Evolutionary conservation across 345 rosid genomes (phyloP).

Genomic region (Mercurialis annua): DNA sequence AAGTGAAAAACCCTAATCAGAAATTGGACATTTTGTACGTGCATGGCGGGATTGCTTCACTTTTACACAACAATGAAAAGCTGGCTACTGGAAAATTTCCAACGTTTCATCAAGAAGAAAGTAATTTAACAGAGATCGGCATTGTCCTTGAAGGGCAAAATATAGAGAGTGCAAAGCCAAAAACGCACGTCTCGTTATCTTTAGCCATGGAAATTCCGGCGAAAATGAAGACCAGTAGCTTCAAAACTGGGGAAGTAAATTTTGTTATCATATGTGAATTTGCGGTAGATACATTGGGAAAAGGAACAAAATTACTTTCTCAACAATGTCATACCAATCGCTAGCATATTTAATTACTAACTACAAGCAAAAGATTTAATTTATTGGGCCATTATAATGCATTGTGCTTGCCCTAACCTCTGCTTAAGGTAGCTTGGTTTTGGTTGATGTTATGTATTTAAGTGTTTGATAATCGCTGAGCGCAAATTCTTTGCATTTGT

Average conservation of each 20-base stretch:
- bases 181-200: constrained; percentile 11
- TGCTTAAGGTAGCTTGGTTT: too few species aligned
- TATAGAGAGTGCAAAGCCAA: neutral
- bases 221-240: constrained; percentile 18
- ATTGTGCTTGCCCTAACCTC: too few species aligned
- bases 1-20: constrained; percentile 21
- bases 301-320: constrained; percentile 18
- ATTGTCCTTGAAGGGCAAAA: constrained; percentile 11
- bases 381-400: too few species aligned
- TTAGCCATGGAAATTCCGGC: constrained; percentile 19
- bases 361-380: neutral
- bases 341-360: neutral
- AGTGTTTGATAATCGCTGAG: neutral
- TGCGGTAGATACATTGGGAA: constrained; percentile 20
- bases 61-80: constrained; percentile 10
- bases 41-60: constrained; percentile 18
- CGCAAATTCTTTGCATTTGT: too few species aligned
- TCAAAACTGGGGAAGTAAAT: constrained; percentile 2
- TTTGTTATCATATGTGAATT: constrained; percentile 16
- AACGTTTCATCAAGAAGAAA: constrained; percentile 7
- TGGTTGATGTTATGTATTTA: neutral
- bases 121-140: neutral
- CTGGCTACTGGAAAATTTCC: constrained; percentile 18
- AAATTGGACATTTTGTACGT: constrained; percentile 18
- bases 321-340: constrained; percentile 31